phyloP scores from a whole-genome alignment of 768 basidiomycete species.

The Psilocybe sp. region DNA sequence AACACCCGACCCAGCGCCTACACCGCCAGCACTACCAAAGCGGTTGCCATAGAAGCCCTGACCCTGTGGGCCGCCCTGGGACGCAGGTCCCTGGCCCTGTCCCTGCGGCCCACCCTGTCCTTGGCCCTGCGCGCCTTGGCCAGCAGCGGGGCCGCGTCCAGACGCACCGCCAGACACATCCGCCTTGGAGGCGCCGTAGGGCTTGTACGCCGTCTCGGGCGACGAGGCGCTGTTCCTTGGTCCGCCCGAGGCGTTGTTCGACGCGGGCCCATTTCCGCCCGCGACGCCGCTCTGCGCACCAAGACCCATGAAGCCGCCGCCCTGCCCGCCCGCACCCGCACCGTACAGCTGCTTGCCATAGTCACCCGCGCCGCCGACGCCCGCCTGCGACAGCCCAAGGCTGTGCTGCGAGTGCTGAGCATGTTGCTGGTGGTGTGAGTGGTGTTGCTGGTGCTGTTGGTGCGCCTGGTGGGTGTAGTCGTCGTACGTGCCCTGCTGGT shows the following conservation, averaged over 20 bases:
- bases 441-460: slow-evolving; percentile 50
- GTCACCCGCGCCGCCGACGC: slow-evolving; percentile 32
- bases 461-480: slow-evolving; percentile 52
- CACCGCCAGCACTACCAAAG: slow-evolving; percentile 35
- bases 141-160: slow-evolving; percentile 40
- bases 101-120: slow-evolving; percentile 55
- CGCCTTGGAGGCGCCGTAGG: slow-evolving; percentile 55
- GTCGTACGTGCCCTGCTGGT: slow-evolving; percentile 53
- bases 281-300: slow-evolving; percentile 43
- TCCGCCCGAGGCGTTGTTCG: slow-evolving; percentile 27
- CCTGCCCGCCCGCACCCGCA: slow-evolving; percentile 30
- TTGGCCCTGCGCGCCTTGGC: slow-evolving; percentile 37
- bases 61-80: slow-evolving; percentile 48
- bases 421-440: slow-evolving; percentile 33
- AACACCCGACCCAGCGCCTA: slow-evolving; percentile 26
- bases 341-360: slow-evolving; percentile 48
- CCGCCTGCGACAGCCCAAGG: slow-evolving; percentile 39
- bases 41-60: slow-evolving; percentile 49
- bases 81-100: slow-evolving; percentile 42
- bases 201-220: slow-evolving; percentile 75
- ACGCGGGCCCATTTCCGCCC: slow-evolving; percentile 26
- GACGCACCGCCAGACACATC: slow-evolving; percentile 49
- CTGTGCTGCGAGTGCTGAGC: slow-evolving; percentile 20
- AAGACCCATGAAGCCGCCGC: slow-evolving; percentile 67
- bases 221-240: slow-evolving; percentile 56